Conservation (phyloP, 441 rosid genomes). For the Pelargonium citronellum region DNA sequence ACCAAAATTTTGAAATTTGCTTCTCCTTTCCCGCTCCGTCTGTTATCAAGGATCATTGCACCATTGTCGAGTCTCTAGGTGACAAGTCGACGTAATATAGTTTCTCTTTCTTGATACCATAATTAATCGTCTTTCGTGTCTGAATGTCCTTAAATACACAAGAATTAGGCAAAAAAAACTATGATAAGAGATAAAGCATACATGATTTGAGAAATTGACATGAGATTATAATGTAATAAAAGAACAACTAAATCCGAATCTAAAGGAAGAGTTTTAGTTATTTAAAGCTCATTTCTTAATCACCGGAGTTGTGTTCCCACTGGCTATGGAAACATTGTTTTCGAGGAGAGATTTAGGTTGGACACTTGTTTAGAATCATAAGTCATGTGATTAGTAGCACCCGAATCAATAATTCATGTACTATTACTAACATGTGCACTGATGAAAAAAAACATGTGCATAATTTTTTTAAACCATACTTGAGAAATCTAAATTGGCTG, state of each 20-base stretch:
- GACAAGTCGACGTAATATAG: not conserved
- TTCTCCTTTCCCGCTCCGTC: not conserved
- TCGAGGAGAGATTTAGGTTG: not conserved
- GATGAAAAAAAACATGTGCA: no score
- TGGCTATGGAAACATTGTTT: not conserved
- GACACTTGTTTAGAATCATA: not conserved
- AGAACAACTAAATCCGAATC: conserved; percentile 1
- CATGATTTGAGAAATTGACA: conserved; percentile 12
- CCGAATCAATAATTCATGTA: conserved; percentile 18
- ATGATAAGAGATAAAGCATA: not conserved
- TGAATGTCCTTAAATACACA: conserved; percentile 11
- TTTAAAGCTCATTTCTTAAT: not conserved
- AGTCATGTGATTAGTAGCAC: conserved; percentile 19
- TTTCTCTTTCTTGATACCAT: conserved; percentile 7
- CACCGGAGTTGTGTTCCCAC: not conserved
- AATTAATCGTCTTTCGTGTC: conserved; percentile 14
- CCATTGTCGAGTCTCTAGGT: not conserved
- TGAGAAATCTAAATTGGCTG: not conserved
- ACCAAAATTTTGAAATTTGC: not conserved
- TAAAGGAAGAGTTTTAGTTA: conserved; percentile 6
- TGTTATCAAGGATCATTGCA: not conserved
- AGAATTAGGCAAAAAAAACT: not conserved
- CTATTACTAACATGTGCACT: conserved; percentile 4
- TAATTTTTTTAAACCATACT: not conserved
- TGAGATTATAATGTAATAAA: not conserved